Evolutionary conservation across 768 basidiomycete species (phyloP), one percentile per base, ranked within the genome.

Genomic region (Lactifluus volemus): DNA sequence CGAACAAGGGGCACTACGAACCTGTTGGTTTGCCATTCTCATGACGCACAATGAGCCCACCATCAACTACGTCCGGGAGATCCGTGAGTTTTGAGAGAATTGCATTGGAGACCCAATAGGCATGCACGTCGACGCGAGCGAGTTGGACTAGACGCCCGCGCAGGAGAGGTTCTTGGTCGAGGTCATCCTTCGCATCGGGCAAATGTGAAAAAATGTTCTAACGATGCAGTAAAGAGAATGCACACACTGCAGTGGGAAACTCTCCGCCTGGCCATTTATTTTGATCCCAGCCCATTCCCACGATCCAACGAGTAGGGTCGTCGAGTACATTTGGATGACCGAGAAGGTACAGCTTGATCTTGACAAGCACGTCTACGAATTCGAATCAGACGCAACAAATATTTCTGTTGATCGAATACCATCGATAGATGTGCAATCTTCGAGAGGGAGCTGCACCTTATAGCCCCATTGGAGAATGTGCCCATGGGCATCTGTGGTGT

Each of bases 231-330:
- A 15, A 25, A 25, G 32, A 63, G 2, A 7, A 48, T 32, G 42
- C 12, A 69, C 79, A 30, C 67, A 90, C 92, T 1, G 89, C 85
- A 36, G 79, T 84, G 2, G 92, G 92, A 64, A 92, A 94, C 25
- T 51, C 39, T 45, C 63, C 62, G 11, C 63, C 60, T 7, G 78
- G 64, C 89, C 89, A 92, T 59, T 80, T 78, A 1, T 88, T 96
- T 72, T 98, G 93, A 68, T 98, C 91, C 94, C 95, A 98, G 5
- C 95, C 95, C 76, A 88, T 81, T 11, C 92, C 94, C 66, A 85
- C 76, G 45, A 97, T 81, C 91, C 92, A 97, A 5, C 68, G 74
- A 3, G 78, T 73, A 3, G 73, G 75, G 67, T 89, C 79, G 3
- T 77, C 69, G 1, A 74, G 69, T 6, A 86, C 70, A 42, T 84